Evolutionary conservation across 495 filamentous ascomycete genomes (phyloP), one percentile per base, ranked within the genome.

Genomic region (Aspergillus panamensis): DNA sequence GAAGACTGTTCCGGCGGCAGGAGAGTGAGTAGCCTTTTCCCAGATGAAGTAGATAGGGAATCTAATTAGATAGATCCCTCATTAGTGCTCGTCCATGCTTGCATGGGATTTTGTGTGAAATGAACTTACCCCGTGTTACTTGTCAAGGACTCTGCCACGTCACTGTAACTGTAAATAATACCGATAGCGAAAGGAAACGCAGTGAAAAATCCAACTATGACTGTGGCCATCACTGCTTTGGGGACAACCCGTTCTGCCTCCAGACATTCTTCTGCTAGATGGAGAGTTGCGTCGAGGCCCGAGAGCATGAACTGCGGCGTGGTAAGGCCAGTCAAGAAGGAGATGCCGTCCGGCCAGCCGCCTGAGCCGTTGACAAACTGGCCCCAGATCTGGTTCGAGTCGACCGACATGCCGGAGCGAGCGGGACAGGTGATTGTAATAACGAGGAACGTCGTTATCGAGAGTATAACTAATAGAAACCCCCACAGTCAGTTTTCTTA

Each of bases 251-350:
- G 60, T 48, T 66, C 67, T 19, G 72, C 62, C 32, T 69, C 59
- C 3, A 64, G 60, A 48, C 66, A 66, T 48, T 74, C 72, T 55
- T 74, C 72, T 14, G 70, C 69, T 4, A 74, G 60, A 55, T 73
- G 72, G 12, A 72, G 62, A 3, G 67, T 66, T n/a, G 69, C 70
- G 42, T 73, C 70, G 19, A 74, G 59, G 2, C 72, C 70, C 13
- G 64, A 71, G 39, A 71, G 62, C 65, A 70, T 70, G 53, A 67
- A 71, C 13, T 67, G 66, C 0, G 66, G 66, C 13, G 70, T 74
- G 12, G 72, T 65, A 20, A 74, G 61, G 17, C 72, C 72, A 3
- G 68, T 69, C 0, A 74, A 48, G 61, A 73, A 74, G 21, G 67
- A 67, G 44, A 73, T 64, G 44, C 66, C 70, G 44, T 69, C 58